Conservation (phyloP, 805 yeast species). For the Cephaloascus fragrans region DNA sequence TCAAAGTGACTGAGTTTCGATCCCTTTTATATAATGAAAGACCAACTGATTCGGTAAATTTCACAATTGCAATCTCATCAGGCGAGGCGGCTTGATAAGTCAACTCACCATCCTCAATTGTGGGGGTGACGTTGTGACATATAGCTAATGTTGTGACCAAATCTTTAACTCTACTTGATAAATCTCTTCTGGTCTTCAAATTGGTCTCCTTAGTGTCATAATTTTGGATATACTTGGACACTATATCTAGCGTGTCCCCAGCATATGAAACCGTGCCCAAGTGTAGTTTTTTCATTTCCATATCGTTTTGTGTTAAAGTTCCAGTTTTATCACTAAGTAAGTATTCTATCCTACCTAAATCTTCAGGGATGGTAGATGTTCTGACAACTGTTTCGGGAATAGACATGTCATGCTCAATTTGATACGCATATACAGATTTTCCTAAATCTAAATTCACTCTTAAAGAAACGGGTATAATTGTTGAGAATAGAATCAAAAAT, state of each 20-base stretch:
- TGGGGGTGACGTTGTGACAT: conserved; percentile 98
- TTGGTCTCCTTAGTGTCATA: conserved; percentile 12
- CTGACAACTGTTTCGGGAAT: conserved; percentile 88
- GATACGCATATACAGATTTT: conserved; percentile 90
- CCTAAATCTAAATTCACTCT: conserved; percentile 94
- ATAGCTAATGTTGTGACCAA: conserved; percentile 74
- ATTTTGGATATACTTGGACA: conserved; percentile 52
- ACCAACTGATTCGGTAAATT: conserved; percentile 83
- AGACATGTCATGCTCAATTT: conserved; percentile 77
- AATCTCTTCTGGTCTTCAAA: conserved; percentile 46
- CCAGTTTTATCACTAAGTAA: conserved; percentile 93
- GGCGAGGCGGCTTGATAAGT: conserved; percentile 98
- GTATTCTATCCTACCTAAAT: conserved; percentile 91
- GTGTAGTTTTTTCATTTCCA: conserved; percentile 91
- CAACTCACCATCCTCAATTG: conserved; percentile 63
- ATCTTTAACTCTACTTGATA: conserved; percentile 70
- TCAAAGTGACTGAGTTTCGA: conserved; percentile 58
- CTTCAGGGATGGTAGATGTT: conserved; percentile 97
- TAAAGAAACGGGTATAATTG: conserved; percentile 92
- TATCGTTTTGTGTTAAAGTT: conserved; percentile 93
- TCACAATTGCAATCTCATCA: conserved; percentile 95
- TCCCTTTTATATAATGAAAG: conserved; percentile 75
- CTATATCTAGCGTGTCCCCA: conserved; percentile 86
- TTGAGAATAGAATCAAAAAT: conserved; percentile 82
- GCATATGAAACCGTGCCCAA: conserved; percentile 89